phyloP scores from a whole-genome alignment of 2,329 filamentous ascomycete species.

The Diaporthe sp. region DNA sequence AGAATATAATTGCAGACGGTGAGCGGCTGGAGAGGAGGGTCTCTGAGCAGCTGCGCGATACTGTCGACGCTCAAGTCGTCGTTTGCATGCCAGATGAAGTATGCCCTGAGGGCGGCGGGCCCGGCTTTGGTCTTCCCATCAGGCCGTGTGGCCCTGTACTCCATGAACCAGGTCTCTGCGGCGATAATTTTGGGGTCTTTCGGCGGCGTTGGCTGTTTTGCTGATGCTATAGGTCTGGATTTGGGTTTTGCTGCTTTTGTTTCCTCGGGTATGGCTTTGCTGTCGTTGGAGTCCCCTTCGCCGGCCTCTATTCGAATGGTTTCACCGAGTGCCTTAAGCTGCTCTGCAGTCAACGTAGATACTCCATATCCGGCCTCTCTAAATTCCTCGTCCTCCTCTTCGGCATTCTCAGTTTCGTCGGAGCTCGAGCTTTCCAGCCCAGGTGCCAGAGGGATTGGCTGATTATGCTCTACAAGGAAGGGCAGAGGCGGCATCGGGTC shows the following conservation, averaged over 20 bases:
- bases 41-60: slow-evolving; percentile 69
- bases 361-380: slow-evolving; percentile 18
- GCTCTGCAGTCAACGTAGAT: neutral
- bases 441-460: slow-evolving; percentile 72
- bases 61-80: slow-evolving; percentile 61
- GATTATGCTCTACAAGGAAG: slow-evolving; percentile 74
- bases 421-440: slow-evolving; percentile 51
- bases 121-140: slow-evolving; percentile 43
- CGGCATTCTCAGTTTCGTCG: slow-evolving; percentile 51
- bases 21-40: slow-evolving; percentile 68
- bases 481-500: slow-evolving; percentile 80
- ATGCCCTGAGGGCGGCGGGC: slow-evolving; percentile 65
- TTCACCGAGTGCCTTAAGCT: neutral
- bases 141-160: slow-evolving; percentile 53
- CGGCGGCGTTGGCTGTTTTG: slow-evolving; percentile 32
- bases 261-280: neutral
- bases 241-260: slow-evolving; percentile 36
- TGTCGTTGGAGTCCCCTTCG: slow-evolving; percentile 1
- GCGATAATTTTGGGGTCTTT: slow-evolving; percentile 60
- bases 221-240: slow-evolving; percentile 36
- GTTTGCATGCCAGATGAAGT: slow-evolving; percentile 74
- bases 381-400: slow-evolving; percentile 45
- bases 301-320: neutral
- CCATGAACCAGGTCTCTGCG: slow-evolving; percentile 56
- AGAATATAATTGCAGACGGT: slow-evolving; percentile 74